Base-by-base conservation (phyloP, 495 filamentous ascomycete genomes). In the Aspergillus steynii region DNA sequence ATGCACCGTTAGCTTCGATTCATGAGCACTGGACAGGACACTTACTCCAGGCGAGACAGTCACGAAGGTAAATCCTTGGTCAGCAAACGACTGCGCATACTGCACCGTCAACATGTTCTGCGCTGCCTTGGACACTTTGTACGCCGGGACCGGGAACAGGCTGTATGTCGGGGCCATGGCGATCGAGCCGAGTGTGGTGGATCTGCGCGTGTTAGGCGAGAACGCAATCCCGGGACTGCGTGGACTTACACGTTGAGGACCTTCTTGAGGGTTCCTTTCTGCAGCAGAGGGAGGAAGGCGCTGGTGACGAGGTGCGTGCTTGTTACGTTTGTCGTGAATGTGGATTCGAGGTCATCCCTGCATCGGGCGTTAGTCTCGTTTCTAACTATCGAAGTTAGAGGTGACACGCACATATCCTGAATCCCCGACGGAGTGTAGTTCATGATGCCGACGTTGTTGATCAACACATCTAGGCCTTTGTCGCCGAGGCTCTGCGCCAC, bases 81-180 rank as follows among this genome's bases (percentile, higher is more conserved):
- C 60, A 2, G 64, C 73, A 57, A 74, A 78, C 15, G 71, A 64
- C 47, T 73, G 58, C 0, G 81, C 72, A 55, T 82, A 82, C 59
- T 83, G 78, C 0, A 78, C 71, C 3, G 77, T 83, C 5, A 85
- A 62, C 67, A 77, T 76, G 55, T 84, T 83, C 53, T 82, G 55
- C 2, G 78, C 79, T 0, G 82, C 78, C 65, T 85, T 86, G 37
- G 75, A 69, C 59, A 85, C 74, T 61, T 81, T 83, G 62, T 86
- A 85, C 5, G 77, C 77, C 5, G 78, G 81, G 8, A 37, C 60
- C 0, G 71, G 70, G 10, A 63, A 46, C 9, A 53, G 37, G 2
- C 52, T 55, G 52, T 64, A 74, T 5, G 26, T 37, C 0, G 25
- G 34, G 1, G 74, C 68, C 53, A 58, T 57, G 26, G 69, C 56